Percentiles rank a stretch among this genome's conserved stretches.
Evolutionary conservation across 148 eudicot genomes (phyloP).

Genomic region (Talinum fruticosum): DNA sequence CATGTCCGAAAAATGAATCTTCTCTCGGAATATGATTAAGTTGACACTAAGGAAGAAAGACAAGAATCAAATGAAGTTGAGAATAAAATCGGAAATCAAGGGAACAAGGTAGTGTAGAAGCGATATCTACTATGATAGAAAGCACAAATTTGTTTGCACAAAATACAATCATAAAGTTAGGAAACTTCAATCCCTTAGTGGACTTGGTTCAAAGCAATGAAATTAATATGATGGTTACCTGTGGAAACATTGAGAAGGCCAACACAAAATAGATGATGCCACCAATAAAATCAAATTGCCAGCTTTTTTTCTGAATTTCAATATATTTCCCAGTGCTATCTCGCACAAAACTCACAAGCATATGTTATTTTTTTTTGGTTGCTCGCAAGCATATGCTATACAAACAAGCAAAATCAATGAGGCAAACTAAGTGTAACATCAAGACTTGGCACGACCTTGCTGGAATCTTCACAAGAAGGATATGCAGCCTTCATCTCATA

Average conservation of each 20-base stretch:
- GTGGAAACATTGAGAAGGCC: conserved; percentile 97
- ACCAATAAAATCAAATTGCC: conserved; percentile 98
- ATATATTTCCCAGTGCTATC: conserved; percentile 97
- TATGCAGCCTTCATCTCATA: conserved; percentile 77
- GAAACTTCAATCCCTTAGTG: background rate
- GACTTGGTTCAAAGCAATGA: background rate
- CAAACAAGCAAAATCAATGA: too few relatives aligned
- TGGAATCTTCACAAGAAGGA: conserved; percentile 95
- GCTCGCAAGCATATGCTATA: too few relatives aligned
- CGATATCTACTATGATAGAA: background rate
- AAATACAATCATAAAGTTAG: background rate
- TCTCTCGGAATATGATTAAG: conserved; percentile 69
- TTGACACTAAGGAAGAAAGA: conserved; percentile 56
- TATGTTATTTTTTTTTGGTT: too few relatives aligned
- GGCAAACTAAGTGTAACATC: too few relatives aligned
- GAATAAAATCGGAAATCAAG: background rate
- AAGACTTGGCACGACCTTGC: conserved; percentile 72
- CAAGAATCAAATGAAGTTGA: background rate
- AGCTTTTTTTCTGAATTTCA: conserved; percentile 97
- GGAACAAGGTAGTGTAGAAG: too few relatives aligned
- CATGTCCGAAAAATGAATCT: conserved; percentile 75
- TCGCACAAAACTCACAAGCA: conserved; percentile 32
- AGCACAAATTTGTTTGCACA: background rate
- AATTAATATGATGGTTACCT: conserved; percentile 48
- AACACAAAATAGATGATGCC: conserved; percentile 88